Evolutionary conservation across 306 rosid species (phyloP), one percentile per base, ranked within the genome.

Genomic region (Adenanthera pavonina): DNA sequence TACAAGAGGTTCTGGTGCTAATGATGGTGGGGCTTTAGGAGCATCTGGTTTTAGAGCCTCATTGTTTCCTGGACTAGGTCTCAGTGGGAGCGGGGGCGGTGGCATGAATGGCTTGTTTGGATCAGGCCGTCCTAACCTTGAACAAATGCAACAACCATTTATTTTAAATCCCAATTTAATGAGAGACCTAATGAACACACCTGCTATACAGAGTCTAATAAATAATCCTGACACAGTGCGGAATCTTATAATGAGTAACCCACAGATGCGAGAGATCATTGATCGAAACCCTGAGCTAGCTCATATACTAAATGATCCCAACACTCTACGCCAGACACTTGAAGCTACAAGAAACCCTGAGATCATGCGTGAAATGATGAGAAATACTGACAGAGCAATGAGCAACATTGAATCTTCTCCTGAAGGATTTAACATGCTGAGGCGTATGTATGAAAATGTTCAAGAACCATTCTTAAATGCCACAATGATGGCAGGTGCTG

Each of bases 351-450:
- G 94, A 80, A 93, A 93, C 79, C 97, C 97, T 36, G 97, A 93
- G 86, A 90, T 91, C 84, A 91, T 93, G 97, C 97, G 94, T 15
- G 97, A 93, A 89, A 93, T 93, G 94, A 93, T 93, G 97, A 87
- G 97, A 67, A 93, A 91, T 86, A 93, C 92, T 48, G 97, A 93
- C 75, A 86, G 97, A 81, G 97, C 94, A 49, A 91, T 91, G 93
- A 93, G 93, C 89, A 93, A 93, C 86, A 91, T 93, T 75, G 97
- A 93, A 84, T 85, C 97, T 78, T 87, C 94, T 86, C 97, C 97
- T 0, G 97, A 90, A 85, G 97, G 97, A 76, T 90, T 91, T 72
- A 93, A 91, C 86, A 91, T 90, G 97, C 90, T 93, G 76, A 90
- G 97, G 88, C 94, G 97, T 48, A 91, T 93, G 97, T 93, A 90